Evolutionary conservation across 192 early-diverging fungal genomes (phyloP), one percentile per base, ranked within the genome.

Genomic region (Spinellus fusiger): DNA sequence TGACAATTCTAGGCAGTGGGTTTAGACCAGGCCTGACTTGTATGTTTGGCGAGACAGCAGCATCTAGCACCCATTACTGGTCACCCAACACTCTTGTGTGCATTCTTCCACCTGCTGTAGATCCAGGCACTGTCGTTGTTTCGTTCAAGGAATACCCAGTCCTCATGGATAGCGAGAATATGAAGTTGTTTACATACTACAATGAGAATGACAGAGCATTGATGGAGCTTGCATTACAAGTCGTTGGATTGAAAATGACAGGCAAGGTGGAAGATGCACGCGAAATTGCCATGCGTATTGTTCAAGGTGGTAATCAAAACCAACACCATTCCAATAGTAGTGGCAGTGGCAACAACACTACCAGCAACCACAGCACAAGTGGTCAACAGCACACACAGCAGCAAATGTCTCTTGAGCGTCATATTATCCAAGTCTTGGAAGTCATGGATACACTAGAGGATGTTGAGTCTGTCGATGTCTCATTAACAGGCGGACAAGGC

Each of bases 171-270:
- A 51, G 56, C 5, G 35, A 60, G 8, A 68, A 74, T 22, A 55
- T 74, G 22, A 51, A 59, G 15, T 28, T 74, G 12, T 74, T 74
- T n/a, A 70, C 49, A 4, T 74, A 74, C 23, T 70, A 37, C 50
- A 62, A 66, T 62, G 69, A 95, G 63, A 78, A 87, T 9, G 93
- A 95, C 64, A 79, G 87, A 48, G 87, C 88, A 23, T 70, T 96
- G 57, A 85, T 93, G 73, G 93, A 94, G 62, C 79, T 96, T 32
- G 87, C 92, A 3, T 75, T 96, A 56, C 91, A 92, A 59, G 85
- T 91, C 0, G 82, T 94, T 0, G 92, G 94, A 20, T 60, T 94
- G 56, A 77, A 85, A 57, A 86, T 89, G 77, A 84, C 81, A 2
- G 88, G 84, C 12, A 82, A 83, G 56, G 51, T 91, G 26, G 89